phyloP scores from a whole-genome alignment of 495 filamentous ascomycete species.

The Trichoderma gamsii region DNA sequence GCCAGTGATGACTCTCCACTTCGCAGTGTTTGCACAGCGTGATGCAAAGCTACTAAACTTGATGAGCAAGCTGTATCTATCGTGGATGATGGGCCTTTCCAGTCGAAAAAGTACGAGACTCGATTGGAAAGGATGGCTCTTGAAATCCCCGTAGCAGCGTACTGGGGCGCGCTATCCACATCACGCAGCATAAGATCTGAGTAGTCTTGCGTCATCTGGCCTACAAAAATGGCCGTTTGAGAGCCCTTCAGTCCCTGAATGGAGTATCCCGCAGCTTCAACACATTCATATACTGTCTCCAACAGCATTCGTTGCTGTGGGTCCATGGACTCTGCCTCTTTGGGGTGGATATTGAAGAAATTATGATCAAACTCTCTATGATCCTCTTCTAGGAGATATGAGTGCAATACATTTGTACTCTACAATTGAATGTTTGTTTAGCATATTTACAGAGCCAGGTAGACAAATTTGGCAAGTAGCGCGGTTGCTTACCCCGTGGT shows the following conservation, averaged over 20 bases:
- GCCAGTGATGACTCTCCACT: conserved; percentile 42
- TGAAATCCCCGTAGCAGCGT: conserved; percentile 49
- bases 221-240: conserved; percentile 40
- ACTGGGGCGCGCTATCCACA: conserved; percentile 26
- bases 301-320: conserved; percentile 47
- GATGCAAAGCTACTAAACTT: conserved; percentile 45
- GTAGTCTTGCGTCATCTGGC: conserved; percentile 40
- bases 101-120: conserved; percentile 52
- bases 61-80: conserved; percentile 57
- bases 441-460: too few species aligned
- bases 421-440: too few species aligned
- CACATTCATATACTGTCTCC: conserved; percentile 53
- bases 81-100: conserved; percentile 49
- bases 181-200: conserved; percentile 35
- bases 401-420: conserved; percentile 30
- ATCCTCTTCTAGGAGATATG: conserved; percentile 44
- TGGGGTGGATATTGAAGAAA: conserved; percentile 57
- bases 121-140: conserved; percentile 47
- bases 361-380: conserved; percentile 43
- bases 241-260: conserved; percentile 31
- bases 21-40: conserved; percentile 44
- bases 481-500: conserved; percentile 25
- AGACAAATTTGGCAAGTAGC: too few species aligned
- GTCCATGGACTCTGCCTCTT: conserved; percentile 47
- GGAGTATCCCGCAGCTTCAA: conserved; percentile 46